Percentiles rank a stretch among this genome's conserved stretches.
Evolutionary conservation across 2,329 filamentous ascomycete species (phyloP).

Genomic region (Aulographum hederae): DNA sequence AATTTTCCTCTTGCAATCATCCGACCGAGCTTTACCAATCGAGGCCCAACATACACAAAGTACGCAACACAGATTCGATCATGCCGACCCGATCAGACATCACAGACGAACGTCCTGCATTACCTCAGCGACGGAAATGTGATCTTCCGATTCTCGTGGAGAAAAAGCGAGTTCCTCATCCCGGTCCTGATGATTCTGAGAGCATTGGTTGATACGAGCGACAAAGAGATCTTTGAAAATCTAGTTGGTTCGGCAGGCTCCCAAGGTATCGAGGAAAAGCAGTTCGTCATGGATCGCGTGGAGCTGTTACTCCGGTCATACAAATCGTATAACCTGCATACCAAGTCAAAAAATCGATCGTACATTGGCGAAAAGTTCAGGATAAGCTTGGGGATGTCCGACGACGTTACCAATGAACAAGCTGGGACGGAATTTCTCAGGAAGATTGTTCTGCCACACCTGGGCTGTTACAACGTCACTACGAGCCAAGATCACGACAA

Average conservation of each 20-base stretch:
- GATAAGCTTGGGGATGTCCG: slow-evolving; percentile 65
- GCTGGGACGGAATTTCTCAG: slow-evolving; percentile 82
- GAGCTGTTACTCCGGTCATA: slow-evolving; percentile 85
- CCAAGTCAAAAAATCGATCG: slow-evolving; percentile 60
- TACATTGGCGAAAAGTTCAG: slow-evolving; percentile 87
- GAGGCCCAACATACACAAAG: slow-evolving; percentile 73
- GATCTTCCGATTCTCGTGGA: slow-evolving; percentile 93
- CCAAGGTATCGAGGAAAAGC: slow-evolving; percentile 63
- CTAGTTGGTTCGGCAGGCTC: slow-evolving; percentile 63
- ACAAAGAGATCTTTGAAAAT: slow-evolving; percentile 90
- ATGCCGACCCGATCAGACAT: slow-evolving; percentile 92
- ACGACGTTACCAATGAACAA: slow-evolving; percentile 72
- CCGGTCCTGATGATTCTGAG: slow-evolving; percentile 95
- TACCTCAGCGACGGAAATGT: slow-evolving; percentile 93
- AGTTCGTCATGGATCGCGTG: slow-evolving; percentile 82
- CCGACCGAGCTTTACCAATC: slow-evolving; percentile 73
- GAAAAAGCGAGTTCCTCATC: slow-evolving; percentile 92
- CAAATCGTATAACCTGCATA: slow-evolving; percentile 76
- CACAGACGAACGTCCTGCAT: slow-evolving; percentile 91
- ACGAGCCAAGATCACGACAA: slow-evolving; percentile 78
- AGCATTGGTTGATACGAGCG: slow-evolving; percentile 86
- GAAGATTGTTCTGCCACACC: slow-evolving; percentile 77
- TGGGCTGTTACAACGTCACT: slow-evolving; percentile 72
- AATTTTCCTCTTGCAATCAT: slow-evolving; percentile 94
- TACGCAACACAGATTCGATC: slow-evolving; percentile 84